Evolutionary conservation across 345 rosid species (phyloP).

Genomic region (rapeseed (Brassica napus)): DNA sequence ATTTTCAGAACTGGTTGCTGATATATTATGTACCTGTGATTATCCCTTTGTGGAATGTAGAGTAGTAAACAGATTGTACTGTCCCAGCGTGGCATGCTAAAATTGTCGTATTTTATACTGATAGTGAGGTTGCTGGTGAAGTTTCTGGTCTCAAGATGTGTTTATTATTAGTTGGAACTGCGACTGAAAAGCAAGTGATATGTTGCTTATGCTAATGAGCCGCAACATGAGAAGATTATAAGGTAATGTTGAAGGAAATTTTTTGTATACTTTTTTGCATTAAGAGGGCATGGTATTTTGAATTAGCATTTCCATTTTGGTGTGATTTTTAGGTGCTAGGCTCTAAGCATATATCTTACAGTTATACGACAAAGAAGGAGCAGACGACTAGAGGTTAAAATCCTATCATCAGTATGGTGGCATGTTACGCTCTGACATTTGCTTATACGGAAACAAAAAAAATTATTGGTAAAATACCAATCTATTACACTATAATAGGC

Average conservation of each 20-base stretch:
- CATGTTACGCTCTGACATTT: neutral
- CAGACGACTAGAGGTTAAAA: neutral
- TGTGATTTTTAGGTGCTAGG: neutral
- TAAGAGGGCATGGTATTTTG: neutral
- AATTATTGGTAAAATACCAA: neutral
- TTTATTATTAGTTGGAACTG: neutral
- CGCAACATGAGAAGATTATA: neutral
- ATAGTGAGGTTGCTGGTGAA: neutral
- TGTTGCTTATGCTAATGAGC: neutral
- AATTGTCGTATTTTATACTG: slow-evolving; percentile 44
- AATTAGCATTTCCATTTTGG: neutral
- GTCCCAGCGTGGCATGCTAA: slow-evolving; percentile 98
- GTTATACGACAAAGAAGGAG: neutral
- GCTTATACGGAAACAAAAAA: neutral
- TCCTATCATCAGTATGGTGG: neutral
- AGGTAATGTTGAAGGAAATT: neutral
- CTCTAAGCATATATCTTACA: neutral
- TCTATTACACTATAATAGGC: neutral
- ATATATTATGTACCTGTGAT: slow-evolving; percentile 65
- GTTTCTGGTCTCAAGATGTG: neutral
- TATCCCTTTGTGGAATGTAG: slow-evolving; percentile 77
- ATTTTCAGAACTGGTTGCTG: neutral
- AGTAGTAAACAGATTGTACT: slow-evolving; percentile 75
- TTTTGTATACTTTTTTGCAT: neutral
- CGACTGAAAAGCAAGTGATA: neutral